phyloP scores from a whole-genome alignment of 2,329 filamentous ascomycete species.

The Aspergillus piperis region DNA sequence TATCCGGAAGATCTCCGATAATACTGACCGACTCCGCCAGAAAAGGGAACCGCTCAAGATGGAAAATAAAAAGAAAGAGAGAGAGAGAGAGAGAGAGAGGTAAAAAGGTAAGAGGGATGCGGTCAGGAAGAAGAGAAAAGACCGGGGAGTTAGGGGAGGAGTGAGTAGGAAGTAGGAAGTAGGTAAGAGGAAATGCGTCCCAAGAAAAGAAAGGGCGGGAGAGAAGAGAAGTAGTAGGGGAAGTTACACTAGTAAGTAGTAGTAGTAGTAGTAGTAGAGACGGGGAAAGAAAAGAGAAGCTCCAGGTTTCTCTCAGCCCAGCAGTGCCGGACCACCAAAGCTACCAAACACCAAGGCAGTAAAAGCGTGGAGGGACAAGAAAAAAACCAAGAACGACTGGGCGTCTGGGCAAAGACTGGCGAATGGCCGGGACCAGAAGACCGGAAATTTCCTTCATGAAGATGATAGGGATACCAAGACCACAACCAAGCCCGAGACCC shows the following conservation, averaged over 20 bases:
- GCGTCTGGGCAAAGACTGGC: constrained; percentile 15
- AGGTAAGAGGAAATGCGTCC: constrained; percentile 1
- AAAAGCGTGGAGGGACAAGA: constrained; percentile 13
- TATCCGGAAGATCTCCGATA: neutral
- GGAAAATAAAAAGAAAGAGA: neutral
- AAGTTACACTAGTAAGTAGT: too few species aligned
- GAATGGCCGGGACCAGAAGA: constrained; percentile 2
- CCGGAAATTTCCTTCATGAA: constrained; percentile 13
- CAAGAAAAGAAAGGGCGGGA: constrained; percentile 14
- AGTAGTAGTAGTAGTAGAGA: neutral
- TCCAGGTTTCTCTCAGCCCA: neutral
- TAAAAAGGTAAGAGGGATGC: constrained; percentile 6
- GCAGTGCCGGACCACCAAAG: too few species aligned
- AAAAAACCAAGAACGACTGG: neutral
- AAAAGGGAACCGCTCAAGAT: neutral
- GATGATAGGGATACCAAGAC: constrained; percentile 19
- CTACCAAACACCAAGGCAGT: neutral
- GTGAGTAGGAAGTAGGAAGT: neutral
- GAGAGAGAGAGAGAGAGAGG: neutral
- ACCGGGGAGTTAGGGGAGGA: constrained; percentile 4
- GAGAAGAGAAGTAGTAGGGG: neutral
- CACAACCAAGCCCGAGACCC: constrained; percentile 16
- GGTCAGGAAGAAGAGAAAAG: constrained; percentile 10
- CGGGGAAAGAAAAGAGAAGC: neutral
- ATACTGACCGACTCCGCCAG: constrained; percentile 9